phyloP scores from a whole-genome alignment of 2,329 filamentous ascomycete species.

The Fusarium dlaminii region DNA sequence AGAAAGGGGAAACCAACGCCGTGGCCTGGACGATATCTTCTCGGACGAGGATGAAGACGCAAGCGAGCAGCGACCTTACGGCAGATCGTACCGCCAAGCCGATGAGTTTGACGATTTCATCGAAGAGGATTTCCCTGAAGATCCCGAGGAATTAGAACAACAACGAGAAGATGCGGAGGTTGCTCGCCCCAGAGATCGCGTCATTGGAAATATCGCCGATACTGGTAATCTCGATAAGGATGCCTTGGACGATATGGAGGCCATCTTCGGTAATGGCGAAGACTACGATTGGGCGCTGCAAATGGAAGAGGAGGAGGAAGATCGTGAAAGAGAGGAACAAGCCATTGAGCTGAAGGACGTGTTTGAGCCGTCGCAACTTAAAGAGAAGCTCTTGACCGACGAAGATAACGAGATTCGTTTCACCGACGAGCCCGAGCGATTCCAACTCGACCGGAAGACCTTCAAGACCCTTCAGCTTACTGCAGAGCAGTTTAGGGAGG shows the following conservation, averaged over 20 bases:
- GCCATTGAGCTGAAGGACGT: conserved; percentile 95
- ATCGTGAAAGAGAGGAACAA: conserved; percentile 80
- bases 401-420: conserved; percentile 92
- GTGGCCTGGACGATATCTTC: conserved; percentile 91
- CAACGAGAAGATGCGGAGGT: conserved; percentile 90
- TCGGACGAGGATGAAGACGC: conserved; percentile 90
- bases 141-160: conserved; percentile 79
- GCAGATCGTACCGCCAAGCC: conserved; percentile 66
- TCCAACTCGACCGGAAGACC: conserved; percentile 88
- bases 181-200: conserved; percentile 78
- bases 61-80: conserved; percentile 62
- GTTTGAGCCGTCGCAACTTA: conserved; percentile 94
- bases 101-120: conserved; percentile 97
- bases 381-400: conserved; percentile 94
- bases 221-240: conserved; percentile 89
- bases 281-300: conserved; percentile 96
- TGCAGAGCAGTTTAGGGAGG: conserved; percentile 88
- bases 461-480: conserved; percentile 85
- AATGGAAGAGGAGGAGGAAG: conserved; percentile 86
- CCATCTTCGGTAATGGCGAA: conserved; percentile 93
- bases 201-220: conserved; percentile 76
- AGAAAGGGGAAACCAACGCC: conserved; percentile 69
- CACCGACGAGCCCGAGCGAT: conserved; percentile 90
- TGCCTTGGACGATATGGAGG: conserved; percentile 93
- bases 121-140: conserved; percentile 91